Evolutionary conservation across 2,329 filamentous ascomycete genomes (phyloP), one percentile per base, ranked within the genome.

Genomic region (Beauveria rudraprayagi): DNA sequence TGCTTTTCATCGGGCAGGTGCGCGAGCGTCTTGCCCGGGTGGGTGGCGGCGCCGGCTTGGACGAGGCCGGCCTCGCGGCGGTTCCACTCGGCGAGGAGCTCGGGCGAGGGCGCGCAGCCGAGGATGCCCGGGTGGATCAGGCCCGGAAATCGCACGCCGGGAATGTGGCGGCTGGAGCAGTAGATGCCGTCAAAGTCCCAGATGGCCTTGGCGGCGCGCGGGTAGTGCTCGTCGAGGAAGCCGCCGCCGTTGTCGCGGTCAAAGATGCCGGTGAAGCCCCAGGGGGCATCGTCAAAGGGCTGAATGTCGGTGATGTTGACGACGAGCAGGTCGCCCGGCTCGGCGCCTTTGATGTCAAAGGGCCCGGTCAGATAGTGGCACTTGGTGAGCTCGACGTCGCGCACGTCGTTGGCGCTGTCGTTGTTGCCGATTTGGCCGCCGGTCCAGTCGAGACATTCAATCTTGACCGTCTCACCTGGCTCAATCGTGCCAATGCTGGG

Each of bases 231-330:
- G 65, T 96, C 91, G 14, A 96, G 75, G 66, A 96, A 96, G 0
- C 92, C 92, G 9, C 92, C 92, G 6, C 92, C 92, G 67, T 96
- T 96, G 17, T 86, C 76, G 65, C 84, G 87, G 59, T 87, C 80
- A 69, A 97, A 96, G 5, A 94, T 76, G 9, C 91, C 91, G 0
- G 90, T 93, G 72, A 96, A 96, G 0, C 92, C 92, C 92, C 92
- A 96, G 0, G 91, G 91, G 61, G 88, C 84, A 34, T 94, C 85
- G 64, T 93, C 81, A 65, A 96, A 86, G 0, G 92, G 92, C 76
- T 97, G 91, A 0, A 96, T 90, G 69, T 97, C 92, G 73, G 93
- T 91, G 65, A 96, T 96, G 72, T 96, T 91, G 8, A 96, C 89
- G 0, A 95, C 77, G 0, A 96, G 80, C 1, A 96, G 79, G 70